These are phyloP conservation scores for Pontederia paniculata DNA, from an alignment of 176 grass and related monocot genomes.

Conservation along the genomic window DNA sequence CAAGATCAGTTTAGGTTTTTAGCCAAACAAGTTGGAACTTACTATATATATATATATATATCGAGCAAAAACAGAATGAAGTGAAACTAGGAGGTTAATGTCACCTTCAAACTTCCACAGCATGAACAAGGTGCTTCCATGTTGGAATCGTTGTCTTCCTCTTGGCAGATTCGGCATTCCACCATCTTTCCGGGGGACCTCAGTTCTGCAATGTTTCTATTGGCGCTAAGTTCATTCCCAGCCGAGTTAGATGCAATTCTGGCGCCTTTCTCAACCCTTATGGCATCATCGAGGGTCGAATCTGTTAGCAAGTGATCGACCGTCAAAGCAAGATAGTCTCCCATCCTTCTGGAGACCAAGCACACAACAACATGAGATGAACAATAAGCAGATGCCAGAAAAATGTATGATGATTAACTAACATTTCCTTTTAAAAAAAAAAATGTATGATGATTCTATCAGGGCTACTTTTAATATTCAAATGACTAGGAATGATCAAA, in stretches of 20 bases:
- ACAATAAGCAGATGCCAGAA: not conserved
- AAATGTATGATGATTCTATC: too few relatives aligned
- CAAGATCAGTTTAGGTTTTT: not conserved
- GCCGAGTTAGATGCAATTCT: constrained; percentile 7
- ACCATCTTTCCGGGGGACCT: constrained; percentile 33
- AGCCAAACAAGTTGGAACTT: not conserved
- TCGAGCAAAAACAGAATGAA: not conserved
- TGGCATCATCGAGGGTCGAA: constrained; percentile 66
- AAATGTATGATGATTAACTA: too few relatives aligned
- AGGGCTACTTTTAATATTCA: too few relatives aligned
- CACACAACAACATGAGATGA: not conserved
- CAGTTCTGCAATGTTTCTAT: constrained; percentile 9
- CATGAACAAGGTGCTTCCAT: constrained; percentile 90
- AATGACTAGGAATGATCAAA: too few relatives aligned
- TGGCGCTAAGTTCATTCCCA: constrained; percentile 9
- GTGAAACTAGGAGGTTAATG: not conserved
- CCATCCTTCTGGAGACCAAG: constrained; percentile 31
- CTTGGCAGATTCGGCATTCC: constrained; percentile 95
- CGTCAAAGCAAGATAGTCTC: constrained; percentile 81
- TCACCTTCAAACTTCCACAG: constrained; percentile 86
- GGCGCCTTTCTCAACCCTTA: constrained; percentile 28
- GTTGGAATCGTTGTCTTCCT: constrained; percentile 68
- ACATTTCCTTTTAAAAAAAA: too few relatives aligned
- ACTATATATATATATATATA: not conserved
- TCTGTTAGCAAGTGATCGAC: constrained; percentile 87